A percentile compares a stretch with the other conserved stretches of the same genome.
Conservation (phyloP, 2,329 filamentous ascomycete genomes). For the Aspergillus terreus region DNA sequence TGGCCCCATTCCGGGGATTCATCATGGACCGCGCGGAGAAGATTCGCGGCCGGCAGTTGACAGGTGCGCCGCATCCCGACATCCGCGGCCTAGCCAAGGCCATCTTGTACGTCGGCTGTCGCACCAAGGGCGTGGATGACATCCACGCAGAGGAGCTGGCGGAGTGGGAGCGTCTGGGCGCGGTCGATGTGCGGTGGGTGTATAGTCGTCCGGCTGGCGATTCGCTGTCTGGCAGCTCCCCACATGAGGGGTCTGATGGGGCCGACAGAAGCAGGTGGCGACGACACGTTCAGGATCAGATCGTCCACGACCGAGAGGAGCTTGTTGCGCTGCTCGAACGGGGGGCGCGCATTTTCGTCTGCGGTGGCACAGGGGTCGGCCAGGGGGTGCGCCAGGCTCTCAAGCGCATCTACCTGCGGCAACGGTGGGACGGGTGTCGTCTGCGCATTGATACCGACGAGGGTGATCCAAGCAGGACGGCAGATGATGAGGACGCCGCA, state of each 20-base stretch:
- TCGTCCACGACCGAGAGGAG: constrained; percentile 44
- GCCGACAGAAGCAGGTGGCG: no score
- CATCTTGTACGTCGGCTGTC: constrained; percentile 35
- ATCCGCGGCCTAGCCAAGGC: constrained; percentile 27
- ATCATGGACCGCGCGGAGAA: constrained; percentile 56
- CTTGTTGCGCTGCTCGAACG: constrained; percentile 44
- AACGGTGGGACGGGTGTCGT: constrained; percentile 27
- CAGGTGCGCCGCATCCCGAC: constrained; percentile 8
- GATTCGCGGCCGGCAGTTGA: constrained; percentile 22
- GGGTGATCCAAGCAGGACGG: constrained; percentile 26
- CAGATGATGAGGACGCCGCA: constrained; percentile 21
- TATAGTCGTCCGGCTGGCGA: constrained; percentile 51
- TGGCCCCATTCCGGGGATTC: constrained; percentile 63
- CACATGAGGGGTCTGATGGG: constrained; percentile 52
- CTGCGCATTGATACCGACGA: constrained; percentile 31
- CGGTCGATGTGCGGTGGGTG: constrained; percentile 59
- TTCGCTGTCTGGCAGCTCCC: constrained; percentile 40
- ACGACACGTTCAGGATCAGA: no score
- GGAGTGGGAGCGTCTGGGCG: constrained; percentile 60
- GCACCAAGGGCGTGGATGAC: constrained; percentile 31
- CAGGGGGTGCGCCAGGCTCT: constrained; percentile 45
- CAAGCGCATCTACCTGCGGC: constrained; percentile 31
- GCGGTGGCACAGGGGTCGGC: constrained; percentile 55
- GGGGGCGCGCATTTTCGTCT: constrained; percentile 61
- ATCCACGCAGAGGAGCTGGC: constrained; percentile 34